Evolutionary conservation across 2,329 filamentous ascomycete species (phyloP), one percentile per base, ranked within the genome.

Genomic region (Colletotrichum sp.): DNA sequence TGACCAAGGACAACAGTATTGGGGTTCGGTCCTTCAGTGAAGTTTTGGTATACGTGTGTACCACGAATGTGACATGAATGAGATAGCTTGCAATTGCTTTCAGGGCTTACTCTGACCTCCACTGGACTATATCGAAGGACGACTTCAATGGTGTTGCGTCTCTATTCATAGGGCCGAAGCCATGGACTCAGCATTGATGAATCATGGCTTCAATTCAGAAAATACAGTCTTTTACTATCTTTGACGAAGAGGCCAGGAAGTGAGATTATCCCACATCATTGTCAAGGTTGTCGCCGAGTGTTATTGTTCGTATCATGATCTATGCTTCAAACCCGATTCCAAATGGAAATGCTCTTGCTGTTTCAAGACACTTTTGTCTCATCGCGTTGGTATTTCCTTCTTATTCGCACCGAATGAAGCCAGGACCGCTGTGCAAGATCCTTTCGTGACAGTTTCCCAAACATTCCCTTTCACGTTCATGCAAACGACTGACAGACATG

Each of bases 171-270:
- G 39, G 5, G 5, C 18, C 0, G 39, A 6, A 44, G 0, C 8
- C 39, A 44, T n/a, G 0, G 0, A 44, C 1, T n/a, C 39, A 18
- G 18, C 0, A 10, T 44, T 44, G 0, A 44, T 0, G 1, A n/a
- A n/a, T n/a, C 39, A 44, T 0, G 18, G 39, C 39, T 44, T n/a
- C 39, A n/a, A 10, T 10, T 44, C 8, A 44, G 18, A 44, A 6
- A 3, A 1, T 44, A 10, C 39, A 10, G 5, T n/a, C 18, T 44
- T 44, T 12, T n/a, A 18, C 9, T 44, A n/a, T 0, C 39, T n/a
- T 44, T n/a, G 15, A 44, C 39, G 18, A n/a, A n/a, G 39, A 44
- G 39, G 39, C 39, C 8, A 39, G 16, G 36, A 39, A 18, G 36
- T 8, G 15, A 39, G 15, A 39, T 8, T 18, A 0, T 18, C 36